Evolutionary conservation across 2,329 filamentous ascomycete species (phyloP).

Genomic region (Coleophoma cylindrospora): DNA sequence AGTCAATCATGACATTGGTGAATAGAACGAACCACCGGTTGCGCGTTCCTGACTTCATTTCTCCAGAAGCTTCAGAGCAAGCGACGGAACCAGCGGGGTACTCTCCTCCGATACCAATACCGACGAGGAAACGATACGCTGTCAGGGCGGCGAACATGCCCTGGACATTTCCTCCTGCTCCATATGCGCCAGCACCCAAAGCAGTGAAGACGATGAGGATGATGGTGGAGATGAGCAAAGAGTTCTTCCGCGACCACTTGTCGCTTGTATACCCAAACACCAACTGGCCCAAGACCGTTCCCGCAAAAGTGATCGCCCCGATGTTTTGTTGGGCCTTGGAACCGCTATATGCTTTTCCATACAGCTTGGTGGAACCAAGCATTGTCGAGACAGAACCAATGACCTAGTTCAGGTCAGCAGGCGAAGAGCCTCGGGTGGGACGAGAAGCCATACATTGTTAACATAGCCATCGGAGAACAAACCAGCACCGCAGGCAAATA

Average conservation of each 20-base stretch:
- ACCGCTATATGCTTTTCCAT: conserved; percentile 61
- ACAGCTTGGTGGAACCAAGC: conserved; percentile 51
- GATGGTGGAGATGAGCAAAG: conserved; percentile 73
- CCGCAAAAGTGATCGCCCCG: conserved; percentile 77
- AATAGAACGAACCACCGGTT: conserved; percentile 91
- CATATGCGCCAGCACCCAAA: conserved; percentile 72
- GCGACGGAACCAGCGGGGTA: conserved; percentile 82
- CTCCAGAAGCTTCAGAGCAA: conserved; percentile 77
- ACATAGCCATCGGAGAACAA: conserved; percentile 91
- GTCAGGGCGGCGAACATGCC: conserved; percentile 76
- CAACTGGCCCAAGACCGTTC: conserved; percentile 78
- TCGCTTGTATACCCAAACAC: conserved; percentile 78
- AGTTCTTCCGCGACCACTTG: conserved; percentile 79
- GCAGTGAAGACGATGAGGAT: conserved; percentile 84
- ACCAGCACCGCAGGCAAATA: conserved; percentile 84
- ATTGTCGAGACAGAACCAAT: conserved; percentile 85
- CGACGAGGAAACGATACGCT: conserved; percentile 78
- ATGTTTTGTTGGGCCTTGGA: conserved; percentile 72
- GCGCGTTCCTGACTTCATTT: conserved; percentile 74
- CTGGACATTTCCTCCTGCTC: conserved; percentile 58
- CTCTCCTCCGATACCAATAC: conserved; percentile 73
- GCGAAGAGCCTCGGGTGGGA: not conserved
- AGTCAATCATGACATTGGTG: conserved; percentile 83
- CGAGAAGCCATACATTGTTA: conserved; percentile 61
- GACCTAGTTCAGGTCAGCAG: conserved; percentile 44